Conservation (phyloP, 2,329 filamentous ascomycete species). For the Penicillium sp. region DNA sequence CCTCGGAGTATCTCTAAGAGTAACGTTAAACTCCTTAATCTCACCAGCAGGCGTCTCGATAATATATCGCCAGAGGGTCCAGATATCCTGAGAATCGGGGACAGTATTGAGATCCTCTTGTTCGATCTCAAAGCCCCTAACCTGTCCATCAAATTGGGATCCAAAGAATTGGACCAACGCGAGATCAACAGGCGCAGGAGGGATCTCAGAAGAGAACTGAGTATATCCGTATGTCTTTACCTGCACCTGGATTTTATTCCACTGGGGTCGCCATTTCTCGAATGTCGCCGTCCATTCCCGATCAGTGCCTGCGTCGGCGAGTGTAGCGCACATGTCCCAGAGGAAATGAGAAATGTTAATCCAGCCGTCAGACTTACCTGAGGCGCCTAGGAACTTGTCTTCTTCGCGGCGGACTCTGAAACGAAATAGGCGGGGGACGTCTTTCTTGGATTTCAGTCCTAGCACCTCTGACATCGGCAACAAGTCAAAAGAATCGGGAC, state of each 20-base stretch:
- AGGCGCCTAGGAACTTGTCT: too few species aligned
- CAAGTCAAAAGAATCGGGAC: background rate
- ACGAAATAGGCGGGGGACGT: background rate
- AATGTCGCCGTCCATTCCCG: background rate
- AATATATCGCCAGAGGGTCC: constrained; percentile 3
- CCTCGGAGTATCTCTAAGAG: background rate
- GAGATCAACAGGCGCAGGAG: background rate
- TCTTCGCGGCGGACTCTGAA: constrained; percentile 1
- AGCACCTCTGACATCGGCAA: background rate
- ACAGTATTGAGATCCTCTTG: background rate
- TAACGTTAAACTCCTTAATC: background rate
- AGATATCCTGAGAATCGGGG: constrained; percentile 1
- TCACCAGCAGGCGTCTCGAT: background rate
- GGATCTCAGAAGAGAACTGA: background rate
- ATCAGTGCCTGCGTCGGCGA: constrained; percentile 2
- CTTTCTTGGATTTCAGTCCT: background rate
- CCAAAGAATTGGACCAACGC: background rate
- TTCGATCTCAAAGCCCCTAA: constrained; percentile 2
- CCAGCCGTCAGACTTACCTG: constrained; percentile 5
- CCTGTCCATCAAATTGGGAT: background rate
- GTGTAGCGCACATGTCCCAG: constrained; percentile 6
- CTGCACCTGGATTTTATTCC: background rate
- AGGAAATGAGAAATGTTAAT: constrained; percentile 2
- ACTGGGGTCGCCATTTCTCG: background rate
- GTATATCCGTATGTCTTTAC: background rate